phyloP scores from a whole-genome alignment of 495 filamentous ascomycete species.

The Xylaria cubensis region DNA sequence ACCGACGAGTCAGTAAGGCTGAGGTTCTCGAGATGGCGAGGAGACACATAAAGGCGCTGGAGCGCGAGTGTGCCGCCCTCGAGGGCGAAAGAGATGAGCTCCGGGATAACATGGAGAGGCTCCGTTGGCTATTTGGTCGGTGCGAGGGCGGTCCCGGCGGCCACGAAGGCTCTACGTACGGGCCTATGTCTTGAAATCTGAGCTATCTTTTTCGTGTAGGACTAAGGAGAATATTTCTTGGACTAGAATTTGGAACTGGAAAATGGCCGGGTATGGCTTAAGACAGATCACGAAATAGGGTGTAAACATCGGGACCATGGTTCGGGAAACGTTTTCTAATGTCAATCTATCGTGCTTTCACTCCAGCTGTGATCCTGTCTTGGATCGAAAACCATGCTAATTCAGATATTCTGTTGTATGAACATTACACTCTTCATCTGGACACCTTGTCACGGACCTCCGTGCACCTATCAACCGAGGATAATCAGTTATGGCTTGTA shows the following conservation, averaged over 20 bases:
- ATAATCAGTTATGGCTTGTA: neutral
- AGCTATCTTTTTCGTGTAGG: neutral
- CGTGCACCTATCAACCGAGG: neutral
- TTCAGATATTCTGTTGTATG: neutral
- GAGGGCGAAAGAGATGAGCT: conserved; percentile 47
- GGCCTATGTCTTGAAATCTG: conserved; percentile 19
- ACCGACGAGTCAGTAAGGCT: conserved; percentile 53
- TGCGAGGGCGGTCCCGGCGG: conserved; percentile 31
- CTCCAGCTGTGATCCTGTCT: neutral
- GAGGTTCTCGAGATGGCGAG: conserved; percentile 55
- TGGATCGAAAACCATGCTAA: neutral
- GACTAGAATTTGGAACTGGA: conserved; percentile 9
- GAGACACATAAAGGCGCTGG: conserved; percentile 49
- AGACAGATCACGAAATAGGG: conserved; percentile 13
- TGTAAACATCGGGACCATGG: conserved; percentile 16
- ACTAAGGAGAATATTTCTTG: neutral
- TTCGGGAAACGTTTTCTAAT: neutral
- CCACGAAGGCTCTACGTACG: conserved; percentile 12
- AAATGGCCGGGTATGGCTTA: conserved; percentile 7
- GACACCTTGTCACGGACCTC: neutral
- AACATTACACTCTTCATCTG: neutral
- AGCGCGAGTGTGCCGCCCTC: conserved; percentile 44
- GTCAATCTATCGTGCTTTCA: neutral
- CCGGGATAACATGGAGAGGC: conserved; percentile 35
- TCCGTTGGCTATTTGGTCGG: conserved; percentile 42